These are phyloP conservation scores for Diaporthe destruens DNA, from an alignment of 2,329 filamentous ascomycete species.

Conservation along the genomic window DNA sequence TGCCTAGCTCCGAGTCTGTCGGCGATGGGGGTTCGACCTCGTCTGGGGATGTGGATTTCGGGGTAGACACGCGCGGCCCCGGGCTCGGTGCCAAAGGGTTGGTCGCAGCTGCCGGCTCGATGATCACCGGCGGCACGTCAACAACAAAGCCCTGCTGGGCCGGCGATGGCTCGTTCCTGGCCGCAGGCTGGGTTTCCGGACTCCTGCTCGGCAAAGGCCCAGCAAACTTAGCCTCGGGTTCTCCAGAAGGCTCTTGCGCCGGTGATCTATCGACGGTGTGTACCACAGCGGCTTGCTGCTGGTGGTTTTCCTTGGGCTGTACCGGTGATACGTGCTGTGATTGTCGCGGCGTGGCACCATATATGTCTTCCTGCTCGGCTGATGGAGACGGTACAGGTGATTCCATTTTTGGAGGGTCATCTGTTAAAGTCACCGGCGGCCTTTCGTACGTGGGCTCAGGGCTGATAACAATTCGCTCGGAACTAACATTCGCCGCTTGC, in stretches of 20 bases:
- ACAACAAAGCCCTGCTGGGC: constrained; percentile 28
- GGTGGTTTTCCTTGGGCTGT: constrained; percentile 17
- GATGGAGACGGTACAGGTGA: constrained; percentile 40
- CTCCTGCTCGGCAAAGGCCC: constrained; percentile 38
- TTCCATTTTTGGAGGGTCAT: constrained; percentile 39
- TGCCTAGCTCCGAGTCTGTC: constrained; percentile 52
- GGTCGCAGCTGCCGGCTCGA: constrained; percentile 23
- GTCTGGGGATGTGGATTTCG: background rate
- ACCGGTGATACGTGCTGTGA: constrained; percentile 30
- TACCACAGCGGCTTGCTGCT: constrained; percentile 10
- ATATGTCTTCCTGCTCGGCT: constrained; percentile 50
- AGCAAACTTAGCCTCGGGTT: constrained; percentile 39
- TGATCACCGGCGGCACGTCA: constrained; percentile 33
- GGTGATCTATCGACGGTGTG: constrained; percentile 25
- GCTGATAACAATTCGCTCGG: constrained; percentile 7
- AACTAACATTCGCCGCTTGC: background rate
- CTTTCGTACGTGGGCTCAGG: constrained; percentile 35
- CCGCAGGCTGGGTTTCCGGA: constrained; percentile 26
- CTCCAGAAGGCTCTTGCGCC: constrained; percentile 24
- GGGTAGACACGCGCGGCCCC: constrained; percentile 42
- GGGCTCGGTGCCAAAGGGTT: constrained; percentile 26
- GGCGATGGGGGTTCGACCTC: background rate
- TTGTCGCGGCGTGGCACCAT: constrained; percentile 50
- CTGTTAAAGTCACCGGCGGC: constrained; percentile 39
- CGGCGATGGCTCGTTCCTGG: constrained; percentile 37